Evolutionary conservation across 2,329 filamentous ascomycete genomes (phyloP).

Genomic region (Neodidymelliopsis sp.): DNA sequence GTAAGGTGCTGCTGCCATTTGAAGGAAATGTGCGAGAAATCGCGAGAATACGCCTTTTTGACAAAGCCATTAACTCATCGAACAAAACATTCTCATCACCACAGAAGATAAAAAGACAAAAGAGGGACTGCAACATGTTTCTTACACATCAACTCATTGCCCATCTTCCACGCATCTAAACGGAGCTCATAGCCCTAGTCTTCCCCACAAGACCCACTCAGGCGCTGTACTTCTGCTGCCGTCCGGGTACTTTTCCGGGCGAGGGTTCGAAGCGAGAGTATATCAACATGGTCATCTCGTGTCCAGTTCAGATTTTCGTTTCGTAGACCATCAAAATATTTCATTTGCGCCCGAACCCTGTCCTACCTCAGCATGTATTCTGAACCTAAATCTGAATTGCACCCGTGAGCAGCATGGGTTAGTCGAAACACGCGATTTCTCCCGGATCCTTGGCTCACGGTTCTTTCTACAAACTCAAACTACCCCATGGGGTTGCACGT

Average conservation of each 20-base stretch:
- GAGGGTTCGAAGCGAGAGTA: background rate
- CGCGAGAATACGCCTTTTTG: background rate
- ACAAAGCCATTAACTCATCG: too few relatives aligned
- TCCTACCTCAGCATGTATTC: too few relatives aligned
- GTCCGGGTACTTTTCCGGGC: conserved; percentile 18
- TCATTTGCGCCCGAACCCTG: background rate
- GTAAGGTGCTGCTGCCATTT: too few relatives aligned
- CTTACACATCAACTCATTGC: too few relatives aligned
- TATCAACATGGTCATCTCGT: background rate
- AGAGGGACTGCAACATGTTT: too few relatives aligned
- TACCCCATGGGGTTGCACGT: conserved; percentile 26
- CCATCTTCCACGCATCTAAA: too few relatives aligned
- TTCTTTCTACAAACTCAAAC: conserved; percentile 12
- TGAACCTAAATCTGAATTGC: conserved; percentile 3
- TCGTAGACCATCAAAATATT: background rate
- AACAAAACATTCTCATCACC: too few relatives aligned
- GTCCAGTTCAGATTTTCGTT: background rate
- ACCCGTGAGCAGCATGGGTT: background rate
- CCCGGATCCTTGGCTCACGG: conserved; percentile 19
- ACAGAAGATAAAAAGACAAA: too few relatives aligned
- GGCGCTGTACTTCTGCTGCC: conserved; percentile 1
- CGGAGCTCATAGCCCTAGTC: too few relatives aligned
- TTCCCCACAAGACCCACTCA: conserved; percentile 2
- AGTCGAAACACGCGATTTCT: conserved; percentile 8
- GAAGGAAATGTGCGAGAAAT: background rate